These are phyloP conservation scores for Sedum album DNA, from an alignment of 164 flowering plant species.

Conservation along the genomic window DNA sequence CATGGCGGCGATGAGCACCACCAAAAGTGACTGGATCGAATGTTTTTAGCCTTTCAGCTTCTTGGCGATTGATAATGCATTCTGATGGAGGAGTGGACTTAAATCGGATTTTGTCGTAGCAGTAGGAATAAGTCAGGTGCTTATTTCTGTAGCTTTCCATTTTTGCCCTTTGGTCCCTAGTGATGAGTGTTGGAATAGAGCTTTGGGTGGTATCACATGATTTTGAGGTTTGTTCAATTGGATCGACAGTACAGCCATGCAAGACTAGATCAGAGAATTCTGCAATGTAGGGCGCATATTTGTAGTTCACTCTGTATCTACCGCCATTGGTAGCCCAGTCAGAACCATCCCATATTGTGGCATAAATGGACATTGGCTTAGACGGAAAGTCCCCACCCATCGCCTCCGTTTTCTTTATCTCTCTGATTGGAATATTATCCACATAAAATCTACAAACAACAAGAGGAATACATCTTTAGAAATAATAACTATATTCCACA, in stretches of 20 bases:
- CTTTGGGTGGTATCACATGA: constrained; percentile 27
- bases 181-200: constrained; percentile 22
- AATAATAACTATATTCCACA: background rate
- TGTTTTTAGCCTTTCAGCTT: constrained; percentile 41
- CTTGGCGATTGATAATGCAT: constrained; percentile 45
- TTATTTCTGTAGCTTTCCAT: constrained; percentile 64
- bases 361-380: constrained; percentile 85
- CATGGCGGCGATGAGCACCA: constrained; percentile 29
- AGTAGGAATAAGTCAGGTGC: constrained; percentile 73
- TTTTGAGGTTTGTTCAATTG: constrained; percentile 40
- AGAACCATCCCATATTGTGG: constrained; percentile 93
- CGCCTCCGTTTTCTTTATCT: constrained; percentile 40
- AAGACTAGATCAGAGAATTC: constrained; percentile 57
- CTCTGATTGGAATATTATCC: constrained; percentile 74
- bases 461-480: background rate
- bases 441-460: constrained; percentile 60
- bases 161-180: constrained; percentile 27
- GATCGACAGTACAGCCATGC: constrained; percentile 74
- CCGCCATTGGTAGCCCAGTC: constrained; percentile 92
- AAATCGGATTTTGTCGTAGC: constrained; percentile 66
- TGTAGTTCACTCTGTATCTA: constrained; percentile 70
- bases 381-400: constrained; percentile 84
- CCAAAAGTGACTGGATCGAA: constrained; percentile 64
- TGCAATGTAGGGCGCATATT: constrained; percentile 68
- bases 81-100: constrained; percentile 42